These are phyloP conservation scores for Trifolium repens DNA, from an alignment of 306 rosid genomes.

Conservation along the genomic window DNA sequence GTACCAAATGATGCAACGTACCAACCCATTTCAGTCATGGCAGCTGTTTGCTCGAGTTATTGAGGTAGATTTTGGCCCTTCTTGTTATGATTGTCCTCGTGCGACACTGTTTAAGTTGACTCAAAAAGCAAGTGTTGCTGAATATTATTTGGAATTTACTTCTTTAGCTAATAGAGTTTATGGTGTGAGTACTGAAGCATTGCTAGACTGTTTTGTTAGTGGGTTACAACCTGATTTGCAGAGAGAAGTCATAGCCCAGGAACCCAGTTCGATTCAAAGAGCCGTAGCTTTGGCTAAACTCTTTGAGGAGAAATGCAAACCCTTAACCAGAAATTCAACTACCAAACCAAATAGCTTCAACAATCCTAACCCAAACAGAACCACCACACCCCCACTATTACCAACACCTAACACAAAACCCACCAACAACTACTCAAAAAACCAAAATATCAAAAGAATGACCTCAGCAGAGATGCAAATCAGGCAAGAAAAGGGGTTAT, in stretches of 20 bases:
- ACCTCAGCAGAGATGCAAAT: constrained; percentile 10
- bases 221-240: neutral
- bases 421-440: neutral
- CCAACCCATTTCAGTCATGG: neutral
- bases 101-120: neutral
- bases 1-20: neutral
- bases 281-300: neutral
- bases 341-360: neutral
- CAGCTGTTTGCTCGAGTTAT: neutral
- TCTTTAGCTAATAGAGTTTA: neutral
- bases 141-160: neutral
- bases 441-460: neutral
- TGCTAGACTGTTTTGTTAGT: neutral
- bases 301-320: constrained; percentile 2
- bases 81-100: neutral
- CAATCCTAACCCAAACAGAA: neutral
- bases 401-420: neutral
- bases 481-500: neutral
- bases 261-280: neutral
- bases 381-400: neutral
- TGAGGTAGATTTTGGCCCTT: neutral
- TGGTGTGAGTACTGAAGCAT: neutral
- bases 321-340: neutral
- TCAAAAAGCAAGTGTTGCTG: neutral
- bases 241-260: neutral